A percentile compares a stretch with the other conserved stretches of the same genome.
These are phyloP conservation scores for Ophiocordyceps camponoti-leonardi DNA, from an alignment of 2,329 filamentous ascomycete species.

Conservation along the genomic window DNA sequence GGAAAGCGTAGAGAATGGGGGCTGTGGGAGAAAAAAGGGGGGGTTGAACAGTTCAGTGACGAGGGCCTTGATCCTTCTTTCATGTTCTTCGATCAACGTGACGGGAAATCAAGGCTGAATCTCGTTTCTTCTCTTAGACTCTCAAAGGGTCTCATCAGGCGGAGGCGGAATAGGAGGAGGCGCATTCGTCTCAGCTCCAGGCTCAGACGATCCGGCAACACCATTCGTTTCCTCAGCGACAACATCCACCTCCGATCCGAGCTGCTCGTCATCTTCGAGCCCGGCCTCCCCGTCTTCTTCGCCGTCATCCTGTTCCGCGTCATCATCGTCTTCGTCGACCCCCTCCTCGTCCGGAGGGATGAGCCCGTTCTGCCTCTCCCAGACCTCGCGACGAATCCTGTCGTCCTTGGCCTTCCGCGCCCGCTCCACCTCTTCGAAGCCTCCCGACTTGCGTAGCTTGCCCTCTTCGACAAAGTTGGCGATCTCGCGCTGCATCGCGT, in stretches of 20 bases:
- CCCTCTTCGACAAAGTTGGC: slow-evolving; percentile 73
- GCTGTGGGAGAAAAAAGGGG: neutral
- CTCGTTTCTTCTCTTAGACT: neutral
- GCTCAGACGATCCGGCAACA: too few relatives aligned
- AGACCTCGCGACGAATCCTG: slow-evolving; percentile 62
- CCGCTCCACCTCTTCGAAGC: slow-evolving; percentile 84
- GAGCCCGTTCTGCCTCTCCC: slow-evolving; percentile 47
- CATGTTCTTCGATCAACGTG: too few relatives aligned
- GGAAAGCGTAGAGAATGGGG: too few relatives aligned
- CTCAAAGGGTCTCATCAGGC: too few relatives aligned
- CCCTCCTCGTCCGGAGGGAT: slow-evolving; percentile 19
- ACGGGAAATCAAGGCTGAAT: too few relatives aligned
- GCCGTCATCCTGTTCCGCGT: slow-evolving; percentile 8
- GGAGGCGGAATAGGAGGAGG: too few relatives aligned
- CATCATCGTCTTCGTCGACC: slow-evolving; percentile 18
- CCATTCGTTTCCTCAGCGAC: too few relatives aligned
- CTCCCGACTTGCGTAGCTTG: slow-evolving; percentile 88
- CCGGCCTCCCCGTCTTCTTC: slow-evolving; percentile 3
- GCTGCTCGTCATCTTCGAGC: slow-evolving; percentile 5
- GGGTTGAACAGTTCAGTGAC: too few relatives aligned
- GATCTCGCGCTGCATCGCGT: slow-evolving; percentile 71
- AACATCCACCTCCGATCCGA: too few relatives aligned
- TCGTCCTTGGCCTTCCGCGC: slow-evolving; percentile 76
- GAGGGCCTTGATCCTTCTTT: too few relatives aligned
- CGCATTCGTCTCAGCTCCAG: too few relatives aligned